Base-by-base conservation (phyloP, 2,329 filamentous ascomycete species). In the Neofusicoccum umdonicola region DNA sequence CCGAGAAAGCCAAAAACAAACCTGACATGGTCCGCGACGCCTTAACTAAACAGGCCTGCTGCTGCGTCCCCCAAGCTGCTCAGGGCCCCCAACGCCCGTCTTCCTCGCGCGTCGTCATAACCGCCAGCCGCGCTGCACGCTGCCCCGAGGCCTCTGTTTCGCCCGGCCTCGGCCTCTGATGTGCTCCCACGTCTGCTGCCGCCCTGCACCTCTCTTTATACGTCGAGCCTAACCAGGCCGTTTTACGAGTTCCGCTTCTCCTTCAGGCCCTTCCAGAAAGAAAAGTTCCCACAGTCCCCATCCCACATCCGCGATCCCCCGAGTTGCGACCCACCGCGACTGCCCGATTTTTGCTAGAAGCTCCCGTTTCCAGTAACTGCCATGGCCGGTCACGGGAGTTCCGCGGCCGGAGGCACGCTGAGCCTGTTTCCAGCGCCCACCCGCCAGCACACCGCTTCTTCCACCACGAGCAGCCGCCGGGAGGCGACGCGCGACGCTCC, bases 371-470 rank as follows among this genome's bases (percentile, higher is more conserved):
- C 56, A 47, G 56, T 47, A 45, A 47, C 34, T 27, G n/a, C 41
- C 22, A 60, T 60, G 56, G 56, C 56, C 56, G 44, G 6, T 35
- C 41, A 41, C 42, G 54, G 54, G 39, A 42, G 42, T 62, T 42
- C 58, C 44, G 34, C 58, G 39, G 54, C 54, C 54, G 39, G 27
- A 19, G 58, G 44, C 34, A 7, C 58, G 9, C 44, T 64, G 42
- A 64, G 62, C 39, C 44, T 64, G 51, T 64, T 64, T 42, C 62
- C 62, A 27, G 39, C 61, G 39, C 48, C 61, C 61, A 3, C 56
- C 2, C 41, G 56, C 22, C 61, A 63, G 48, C 61, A 47, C 61
- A 63, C 61, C 61, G 61, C 61, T 56, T 63, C 61, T 63, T 63
- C 60, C 9, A 54, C 47, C 22, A 45, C 47, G 15, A 54, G 48